Evolutionary conservation across 371 early-diverging fungal species (phyloP).

Genomic region (Mortierella sp.): DNA sequence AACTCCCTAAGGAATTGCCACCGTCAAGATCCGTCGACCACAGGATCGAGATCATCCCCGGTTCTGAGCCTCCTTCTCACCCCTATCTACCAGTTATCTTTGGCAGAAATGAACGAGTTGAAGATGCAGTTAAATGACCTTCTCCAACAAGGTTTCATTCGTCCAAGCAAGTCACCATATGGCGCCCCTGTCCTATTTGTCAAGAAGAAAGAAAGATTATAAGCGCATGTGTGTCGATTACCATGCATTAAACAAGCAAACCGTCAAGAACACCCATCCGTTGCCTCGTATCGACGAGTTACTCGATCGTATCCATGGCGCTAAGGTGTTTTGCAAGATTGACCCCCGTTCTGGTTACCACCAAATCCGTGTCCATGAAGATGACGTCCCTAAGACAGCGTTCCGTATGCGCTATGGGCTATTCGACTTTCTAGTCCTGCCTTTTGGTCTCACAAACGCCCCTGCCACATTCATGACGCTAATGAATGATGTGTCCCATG

Average conservation of each 20-base stretch:
- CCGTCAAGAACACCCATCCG: neutral
- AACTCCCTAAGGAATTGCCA: slow-evolving; percentile 5
- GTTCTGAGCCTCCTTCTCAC: slow-evolving; percentile 3
- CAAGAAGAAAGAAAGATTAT: slow-evolving; percentile 60
- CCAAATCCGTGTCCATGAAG: slow-evolving; percentile 26
- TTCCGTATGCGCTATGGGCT: slow-evolving; percentile 57
- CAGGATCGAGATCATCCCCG: slow-evolving; percentile 7
- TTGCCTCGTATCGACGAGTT: neutral
- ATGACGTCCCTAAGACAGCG: slow-evolving; percentile 53
- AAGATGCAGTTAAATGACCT: slow-evolving; percentile 35
- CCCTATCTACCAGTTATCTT: slow-evolving; percentile 28
- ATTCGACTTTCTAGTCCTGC: slow-evolving; percentile 59
- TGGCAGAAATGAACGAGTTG: slow-evolving; percentile 15
- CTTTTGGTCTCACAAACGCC: slow-evolving; percentile 63
- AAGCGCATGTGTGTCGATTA: slow-evolving; percentile 63
- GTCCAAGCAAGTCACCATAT: slow-evolving; percentile 57
- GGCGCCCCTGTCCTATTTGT: slow-evolving; percentile 64
- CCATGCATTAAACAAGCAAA: neutral
- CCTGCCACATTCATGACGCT: slow-evolving; percentile 57
- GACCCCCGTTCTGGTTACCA: slow-evolving; percentile 4
- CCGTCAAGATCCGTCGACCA: slow-evolving; percentile 8
- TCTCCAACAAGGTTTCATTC: slow-evolving; percentile 55
- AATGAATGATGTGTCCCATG: slow-evolving; percentile 35
- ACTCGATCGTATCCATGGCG: neutral
- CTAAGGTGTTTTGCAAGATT: neutral